These are phyloP conservation scores for Ambrosiella cleistominuta DNA, from an alignment of 2,329 filamentous ascomycete species.

Conservation along the genomic window DNA sequence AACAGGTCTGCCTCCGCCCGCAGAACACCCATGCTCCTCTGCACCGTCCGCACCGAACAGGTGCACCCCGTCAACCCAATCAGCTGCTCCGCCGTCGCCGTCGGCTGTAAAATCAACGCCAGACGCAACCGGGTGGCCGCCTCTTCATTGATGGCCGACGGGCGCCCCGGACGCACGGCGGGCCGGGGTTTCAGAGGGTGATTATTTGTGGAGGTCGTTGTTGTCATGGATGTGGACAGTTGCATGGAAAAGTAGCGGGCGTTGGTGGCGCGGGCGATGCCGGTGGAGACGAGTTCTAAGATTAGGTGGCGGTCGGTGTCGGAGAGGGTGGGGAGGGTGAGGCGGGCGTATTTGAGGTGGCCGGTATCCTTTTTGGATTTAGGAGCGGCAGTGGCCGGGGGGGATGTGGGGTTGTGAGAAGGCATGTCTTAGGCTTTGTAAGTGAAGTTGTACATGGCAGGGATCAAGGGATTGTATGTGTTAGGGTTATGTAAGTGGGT, in stretches of 20 bases:
- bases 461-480: neutral
- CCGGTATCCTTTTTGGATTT: slow-evolving; percentile 8
- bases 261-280: slow-evolving; percentile 4
- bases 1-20: slow-evolving; percentile 9
- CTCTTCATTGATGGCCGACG: slow-evolving; percentile 10
- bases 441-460: too few species aligned
- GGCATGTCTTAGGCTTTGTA: too few species aligned
- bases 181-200: neutral
- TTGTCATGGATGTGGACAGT: slow-evolving; percentile 2
- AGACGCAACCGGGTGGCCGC: slow-evolving; percentile 7
- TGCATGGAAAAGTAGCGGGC: slow-evolving; percentile 4
- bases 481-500: neutral
- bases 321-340: slow-evolving; percentile 8
- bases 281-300: slow-evolving; percentile 6
- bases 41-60: slow-evolving; percentile 11
- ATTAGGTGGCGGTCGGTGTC: slow-evolving; percentile 6
- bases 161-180: slow-evolving; percentile 5
- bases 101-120: slow-evolving; percentile 10
- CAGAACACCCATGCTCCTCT: slow-evolving; percentile 8
- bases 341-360: slow-evolving; percentile 8
- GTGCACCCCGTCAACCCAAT: slow-evolving; percentile 10
- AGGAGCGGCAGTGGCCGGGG: neutral
- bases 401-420: neutral
- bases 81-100: slow-evolving; percentile 11
- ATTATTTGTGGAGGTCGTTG: neutral